Conservation (phyloP, 495 filamentous ascomycete species). For the Mytilinidion resinicola region DNA sequence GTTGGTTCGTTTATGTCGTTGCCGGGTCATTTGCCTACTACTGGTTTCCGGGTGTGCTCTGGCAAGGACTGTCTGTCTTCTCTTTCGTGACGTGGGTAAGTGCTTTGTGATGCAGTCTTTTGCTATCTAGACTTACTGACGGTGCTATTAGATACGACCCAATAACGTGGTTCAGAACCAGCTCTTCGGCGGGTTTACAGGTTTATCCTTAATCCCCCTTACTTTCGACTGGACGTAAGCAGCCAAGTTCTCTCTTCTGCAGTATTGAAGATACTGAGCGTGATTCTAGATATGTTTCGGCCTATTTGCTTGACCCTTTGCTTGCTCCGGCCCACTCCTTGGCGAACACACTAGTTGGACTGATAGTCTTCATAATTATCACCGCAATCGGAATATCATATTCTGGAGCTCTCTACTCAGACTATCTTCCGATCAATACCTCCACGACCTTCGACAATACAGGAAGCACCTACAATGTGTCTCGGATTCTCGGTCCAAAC, state of each 20-base stretch:
- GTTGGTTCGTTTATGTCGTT: slow-evolving; percentile 58
- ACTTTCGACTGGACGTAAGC: slow-evolving; percentile 59
- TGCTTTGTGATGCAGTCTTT: background rate
- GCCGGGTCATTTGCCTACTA: slow-evolving; percentile 55
- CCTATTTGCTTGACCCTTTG: slow-evolving; percentile 59
- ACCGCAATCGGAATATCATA: slow-evolving; percentile 26
- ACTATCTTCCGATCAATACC: slow-evolving; percentile 22
- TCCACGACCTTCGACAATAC: slow-evolving; percentile 52
- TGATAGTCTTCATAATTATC: slow-evolving; percentile 33
- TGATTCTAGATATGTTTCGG: slow-evolving; percentile 44
- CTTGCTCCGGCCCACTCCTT: slow-evolving; percentile 65
- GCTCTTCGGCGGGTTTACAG: slow-evolving; percentile 55
- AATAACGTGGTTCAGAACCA: slow-evolving; percentile 47
- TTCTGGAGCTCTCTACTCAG: slow-evolving; percentile 11
- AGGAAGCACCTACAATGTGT: slow-evolving; percentile 68
- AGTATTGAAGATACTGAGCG: too few species aligned
- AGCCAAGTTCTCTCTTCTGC: too few species aligned
- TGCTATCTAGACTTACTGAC: background rate
- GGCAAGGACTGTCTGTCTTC: slow-evolving; percentile 23
- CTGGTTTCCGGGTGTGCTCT: slow-evolving; percentile 42
- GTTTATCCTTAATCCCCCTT: slow-evolving; percentile 55
- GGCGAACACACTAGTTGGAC: slow-evolving; percentile 51
- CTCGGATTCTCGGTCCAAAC: slow-evolving; percentile 60
- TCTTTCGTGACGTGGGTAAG: slow-evolving; percentile 21
- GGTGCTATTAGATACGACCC: slow-evolving; percentile 41